Evolutionary conservation across 371 early-diverging fungal species (phyloP).

Genomic region (Spraguea lophii): DNA sequence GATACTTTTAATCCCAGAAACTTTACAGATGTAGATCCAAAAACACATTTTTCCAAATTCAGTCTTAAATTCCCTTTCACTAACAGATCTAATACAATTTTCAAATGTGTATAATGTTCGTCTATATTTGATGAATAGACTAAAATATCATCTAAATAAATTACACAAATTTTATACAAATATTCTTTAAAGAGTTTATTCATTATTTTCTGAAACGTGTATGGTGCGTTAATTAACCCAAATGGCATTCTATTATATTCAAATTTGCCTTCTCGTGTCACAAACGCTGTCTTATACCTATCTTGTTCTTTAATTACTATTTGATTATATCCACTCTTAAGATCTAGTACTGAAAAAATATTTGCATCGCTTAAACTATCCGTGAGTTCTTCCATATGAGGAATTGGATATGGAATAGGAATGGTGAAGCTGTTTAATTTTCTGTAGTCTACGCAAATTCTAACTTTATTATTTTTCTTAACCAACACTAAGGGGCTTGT

Average conservation of each 20-base stretch:
- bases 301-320: conserved; percentile 22
- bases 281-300: conserved; percentile 44
- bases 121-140: conserved; percentile 37
- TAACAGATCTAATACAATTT: background rate
- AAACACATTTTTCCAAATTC: conserved; percentile 21
- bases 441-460: conserved; percentile 44
- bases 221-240: conserved; percentile 42
- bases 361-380: conserved; percentile 29
- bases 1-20: conserved; percentile 21
- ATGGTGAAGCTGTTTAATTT: conserved; percentile 44
- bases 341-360: conserved; percentile 43
- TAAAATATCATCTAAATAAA: conserved; percentile 46
- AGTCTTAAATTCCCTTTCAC: background rate
- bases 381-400: conserved; percentile 41
- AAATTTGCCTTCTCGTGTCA: conserved; percentile 24
- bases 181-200: conserved; percentile 38
- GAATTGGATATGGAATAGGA: conserved; percentile 41
- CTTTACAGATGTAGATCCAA: background rate
- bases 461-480: conserved; percentile 36
- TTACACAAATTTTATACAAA: conserved; percentile 16
- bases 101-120: conserved; percentile 8
- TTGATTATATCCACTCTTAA: conserved; percentile 46
- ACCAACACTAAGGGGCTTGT: conserved; percentile 36
- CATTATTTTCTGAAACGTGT: conserved; percentile 42
- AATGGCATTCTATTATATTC: conserved; percentile 45